Base-by-base conservation (phyloP, 192 early-diverging fungal species). In the Coemansia sp. region DNA sequence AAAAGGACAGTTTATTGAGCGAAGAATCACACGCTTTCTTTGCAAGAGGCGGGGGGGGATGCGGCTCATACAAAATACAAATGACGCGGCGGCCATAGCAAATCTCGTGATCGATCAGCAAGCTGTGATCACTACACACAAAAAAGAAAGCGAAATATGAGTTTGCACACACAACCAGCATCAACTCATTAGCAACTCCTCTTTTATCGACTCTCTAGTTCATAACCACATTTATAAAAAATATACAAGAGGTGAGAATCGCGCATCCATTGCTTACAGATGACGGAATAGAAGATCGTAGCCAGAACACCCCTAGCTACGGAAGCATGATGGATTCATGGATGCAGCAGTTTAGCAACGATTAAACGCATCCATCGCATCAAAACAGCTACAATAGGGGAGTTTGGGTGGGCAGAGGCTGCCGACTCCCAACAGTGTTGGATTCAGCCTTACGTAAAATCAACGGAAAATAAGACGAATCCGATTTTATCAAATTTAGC, bases 161-260 rank as follows among this genome's bases (percentile, higher is more conserved):
- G 65, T 48, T 49, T 33, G 66, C 58, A 36, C 57, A 9, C n/a
- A 46, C 11, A 24, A 43, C 16, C 58, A 7, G 43, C 39, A 24
- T 49, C 36, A 49, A n/a, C 38, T n/a, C 30, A 26, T 10, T 5
- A 56, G 53, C 43, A 57, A 66, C 55, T 66, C 45, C 64, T 66
- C 64, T 66, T 66, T 66, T 66, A 23, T 55, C 64, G 64, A 66
- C 52, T 66, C 38, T 68, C 33, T 68, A 48, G 72, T 61, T 74
- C 62, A 62, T 62, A 62, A 49, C 66, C 57, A 74, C 62, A 67
- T 68, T 68, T 74, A 60, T 66, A 43, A 60, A 55, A 63, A 62
- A 53, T 69, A 39, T 46, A 46, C 62, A 69, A 75, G 68, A 75
- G 73, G 73, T 75, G 73, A 75, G 73, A 36, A 66, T 69, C 66